Evolutionary conservation across 2,329 filamentous ascomycete genomes (phyloP), one percentile per base, ranked within the genome.

Genomic region (Fusarium hostae): DNA sequence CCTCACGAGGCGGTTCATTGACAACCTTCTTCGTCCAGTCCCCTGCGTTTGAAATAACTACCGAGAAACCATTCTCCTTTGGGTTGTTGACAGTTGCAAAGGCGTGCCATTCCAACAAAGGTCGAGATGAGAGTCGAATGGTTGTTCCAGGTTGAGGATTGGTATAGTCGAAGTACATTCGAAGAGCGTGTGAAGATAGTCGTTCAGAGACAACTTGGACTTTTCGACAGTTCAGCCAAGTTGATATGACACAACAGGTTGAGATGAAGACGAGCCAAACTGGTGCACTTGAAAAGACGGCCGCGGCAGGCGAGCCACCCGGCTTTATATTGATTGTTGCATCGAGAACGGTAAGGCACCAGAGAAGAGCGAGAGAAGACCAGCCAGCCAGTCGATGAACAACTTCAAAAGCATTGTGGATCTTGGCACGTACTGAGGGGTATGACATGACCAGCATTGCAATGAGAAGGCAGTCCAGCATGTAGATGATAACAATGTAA

Each of bases 81-180:
- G 86, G 84, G 68, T 88, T 85, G 3, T 90, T 88, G 62, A 93
- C 91, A 0, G 89, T 89, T 30, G 91, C 91, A 76, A 94, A 94
- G 3, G 88, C 86, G 79, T 94, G 91, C 84, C 90, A 92, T 79
- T 94, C 91, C 6, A 84, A 80, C 24, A 92, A 81, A 0, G 90
- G 90, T 6, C 84, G 83, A 45, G 87, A 85, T 6, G 90, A 86
- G 12, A 92, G 81, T 26, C 89, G 86, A n/a, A 75, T 72, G 13
- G 92, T 83, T 12, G 59, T 76, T 10, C 59, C 77, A 24, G 60
- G 84, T 81, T 73, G 63, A 9, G 88, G 86, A 24, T 85, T 84
- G 34, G 85, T 83, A 79, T 91, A 88, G 75, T 83, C 81, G 73
- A 93, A 91, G 76, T 90, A 87, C n/a, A 95, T 86, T 30, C 89